Conservation (phyloP, 306 rosid species). For the Quercus wislizeni region DNA sequence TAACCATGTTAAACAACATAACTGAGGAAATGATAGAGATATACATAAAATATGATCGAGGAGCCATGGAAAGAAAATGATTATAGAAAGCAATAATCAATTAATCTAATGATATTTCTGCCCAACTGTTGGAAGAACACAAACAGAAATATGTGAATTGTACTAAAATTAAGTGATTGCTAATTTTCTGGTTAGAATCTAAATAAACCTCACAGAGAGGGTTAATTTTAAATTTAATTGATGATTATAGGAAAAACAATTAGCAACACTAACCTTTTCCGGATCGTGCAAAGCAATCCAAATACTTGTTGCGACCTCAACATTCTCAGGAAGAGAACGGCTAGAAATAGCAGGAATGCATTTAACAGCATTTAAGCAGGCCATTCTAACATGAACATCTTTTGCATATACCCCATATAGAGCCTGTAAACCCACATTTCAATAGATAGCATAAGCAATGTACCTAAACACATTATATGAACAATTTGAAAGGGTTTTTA, state of each 20-base stretch:
- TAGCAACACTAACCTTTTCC: slow-evolving; percentile 64
- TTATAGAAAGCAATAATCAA: not conserved
- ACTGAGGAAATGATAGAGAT: not conserved
- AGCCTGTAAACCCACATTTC: slow-evolving; percentile 57
- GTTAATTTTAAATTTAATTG: not conserved
- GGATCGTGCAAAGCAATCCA: slow-evolving; percentile 97
- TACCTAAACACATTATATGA: slow-evolving; percentile 1
- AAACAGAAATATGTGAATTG: not conserved
- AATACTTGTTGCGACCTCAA: slow-evolving; percentile 83
- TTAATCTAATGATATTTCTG: not conserved
- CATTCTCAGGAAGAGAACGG: slow-evolving; percentile 63
- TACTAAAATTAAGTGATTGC: not conserved
- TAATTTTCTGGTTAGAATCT: not conserved
- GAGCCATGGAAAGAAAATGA: not conserved
- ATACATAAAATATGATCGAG: not conserved
- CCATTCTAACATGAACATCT: slow-evolving; percentile 91
- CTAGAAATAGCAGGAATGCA: slow-evolving; percentile 85
- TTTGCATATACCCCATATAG: slow-evolving; percentile 87
- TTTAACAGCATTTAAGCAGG: slow-evolving; percentile 87
- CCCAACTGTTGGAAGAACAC: not conserved
- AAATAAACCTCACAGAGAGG: not conserved
- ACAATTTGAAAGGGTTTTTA: slow-evolving; percentile 19
- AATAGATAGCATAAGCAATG: slow-evolving; percentile 18
- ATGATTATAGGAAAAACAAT: not conserved
- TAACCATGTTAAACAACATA: not conserved